Percentiles rank a stretch among this genome's conserved stretches.
Evolutionary conservation across 768 basidiomycete genomes (phyloP).

Genomic region (Auricularia heimuer): DNA sequence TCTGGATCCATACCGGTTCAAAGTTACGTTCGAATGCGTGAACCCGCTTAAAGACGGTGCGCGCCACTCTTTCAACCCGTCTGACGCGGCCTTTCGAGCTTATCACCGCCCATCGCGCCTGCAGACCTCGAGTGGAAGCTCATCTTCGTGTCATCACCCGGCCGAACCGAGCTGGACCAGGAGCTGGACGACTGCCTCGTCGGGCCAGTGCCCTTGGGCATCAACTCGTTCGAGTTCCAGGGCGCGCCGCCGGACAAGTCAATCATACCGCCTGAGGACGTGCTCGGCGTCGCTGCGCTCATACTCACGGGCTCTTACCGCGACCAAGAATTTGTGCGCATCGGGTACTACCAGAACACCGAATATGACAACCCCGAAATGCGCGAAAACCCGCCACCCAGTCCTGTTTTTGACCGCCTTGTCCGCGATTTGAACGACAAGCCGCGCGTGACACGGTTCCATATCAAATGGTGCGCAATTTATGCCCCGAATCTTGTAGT

Average conservation of each 20-base stretch:
- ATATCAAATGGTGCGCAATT: slow-evolving; percentile 23
- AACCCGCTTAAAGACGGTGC: slow-evolving; percentile 80
- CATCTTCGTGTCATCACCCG: slow-evolving; percentile 93
- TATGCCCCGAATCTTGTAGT: neutral
- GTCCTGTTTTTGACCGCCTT: slow-evolving; percentile 68
- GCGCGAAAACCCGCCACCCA: slow-evolving; percentile 58
- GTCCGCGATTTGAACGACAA: slow-evolving; percentile 85
- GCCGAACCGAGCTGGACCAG: slow-evolving; percentile 85
- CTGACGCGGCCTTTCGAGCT: neutral
- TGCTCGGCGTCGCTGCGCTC: slow-evolving; percentile 92
- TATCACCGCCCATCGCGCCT: neutral
- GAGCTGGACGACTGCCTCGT: slow-evolving; percentile 97
- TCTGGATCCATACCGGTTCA: slow-evolving; percentile 82
- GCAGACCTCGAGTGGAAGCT: slow-evolving; percentile 96
- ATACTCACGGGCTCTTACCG: slow-evolving; percentile 94
- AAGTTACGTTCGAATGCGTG: slow-evolving; percentile 96
- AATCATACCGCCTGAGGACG: slow-evolving; percentile 81
- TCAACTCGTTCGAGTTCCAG: slow-evolving; percentile 96
- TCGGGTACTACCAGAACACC: slow-evolving; percentile 98
- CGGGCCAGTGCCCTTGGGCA: slow-evolving; percentile 91
- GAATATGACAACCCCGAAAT: slow-evolving; percentile 95
- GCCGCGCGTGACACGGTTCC: slow-evolving; percentile 78
- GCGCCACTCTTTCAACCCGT: slow-evolving; percentile 10
- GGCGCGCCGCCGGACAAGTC: slow-evolving; percentile 74
- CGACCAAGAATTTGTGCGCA: slow-evolving; percentile 98